These are phyloP conservation scores for Flaveria trinervia DNA, from an alignment of 129 eudicot species.

Conservation along the genomic window DNA sequence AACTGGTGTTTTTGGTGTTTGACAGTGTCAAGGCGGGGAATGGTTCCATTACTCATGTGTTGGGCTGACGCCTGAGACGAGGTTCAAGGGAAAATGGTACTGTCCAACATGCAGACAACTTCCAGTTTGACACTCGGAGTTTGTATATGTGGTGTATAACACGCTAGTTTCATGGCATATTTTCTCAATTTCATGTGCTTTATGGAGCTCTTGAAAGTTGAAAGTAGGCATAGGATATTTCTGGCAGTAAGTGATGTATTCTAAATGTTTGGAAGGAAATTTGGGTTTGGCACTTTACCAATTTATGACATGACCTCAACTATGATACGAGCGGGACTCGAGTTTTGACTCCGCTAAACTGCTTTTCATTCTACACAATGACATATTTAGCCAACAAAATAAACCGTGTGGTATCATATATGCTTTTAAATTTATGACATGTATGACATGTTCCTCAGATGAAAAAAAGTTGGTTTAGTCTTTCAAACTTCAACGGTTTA, in stretches of 20 bases:
- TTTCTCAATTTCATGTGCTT: neutral
- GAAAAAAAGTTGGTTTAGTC: too few species aligned
- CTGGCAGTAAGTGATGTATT: neutral
- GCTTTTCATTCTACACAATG: neutral
- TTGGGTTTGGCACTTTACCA: too few species aligned
- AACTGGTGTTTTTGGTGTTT: constrained; percentile 5
- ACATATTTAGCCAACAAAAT: neutral
- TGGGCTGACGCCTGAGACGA: constrained; percentile 95
- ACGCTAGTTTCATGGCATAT: neutral
- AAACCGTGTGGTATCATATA: neutral
- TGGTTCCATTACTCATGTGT: constrained; percentile 98
- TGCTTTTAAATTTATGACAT: too few species aligned
- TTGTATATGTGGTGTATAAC: neutral
- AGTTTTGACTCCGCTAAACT: neutral
- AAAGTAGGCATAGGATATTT: neutral
- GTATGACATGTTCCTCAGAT: too few species aligned
- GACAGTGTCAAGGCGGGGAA: constrained; percentile 96
- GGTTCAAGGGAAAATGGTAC: constrained; percentile 97
- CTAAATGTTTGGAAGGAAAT: too few species aligned
- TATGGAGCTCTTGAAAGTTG: neutral
- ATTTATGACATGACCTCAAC: too few species aligned
- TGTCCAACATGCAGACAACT: constrained; percentile 90
- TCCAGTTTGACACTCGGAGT: constrained; percentile 28
- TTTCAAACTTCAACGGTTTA: too few species aligned
- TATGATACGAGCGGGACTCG: too few species aligned